Base-by-base conservation (phyloP, 495 filamentous ascomycete species). In the Aspergillus leporis region DNA sequence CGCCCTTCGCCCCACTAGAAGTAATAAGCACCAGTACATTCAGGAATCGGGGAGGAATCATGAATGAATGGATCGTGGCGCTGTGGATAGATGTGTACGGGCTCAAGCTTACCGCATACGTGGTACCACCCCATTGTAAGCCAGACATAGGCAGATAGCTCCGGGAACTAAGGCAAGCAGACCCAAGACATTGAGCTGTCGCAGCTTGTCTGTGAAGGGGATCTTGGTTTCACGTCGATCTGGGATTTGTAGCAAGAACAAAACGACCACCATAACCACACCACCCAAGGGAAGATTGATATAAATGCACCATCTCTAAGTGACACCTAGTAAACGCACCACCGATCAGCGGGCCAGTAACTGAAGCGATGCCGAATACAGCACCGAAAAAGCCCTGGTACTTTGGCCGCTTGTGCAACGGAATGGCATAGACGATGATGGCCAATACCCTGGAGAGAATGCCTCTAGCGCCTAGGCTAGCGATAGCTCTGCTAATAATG, bases 401-500 rank as follows among this genome's bases (percentile, higher is more conserved):
- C 22, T 80, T 72, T 0, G 84, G 82, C n/a, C 84, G 68, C 31
- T 78, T 77, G 53, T 77, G 73, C 10, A 87, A 71, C 0, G 83
- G 83, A 0, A 86, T 72, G 41, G 83, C 72, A 16, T 74, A 71
- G 45, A 84, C 78, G 64, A 85, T 82, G 61, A 86, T 80, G 34
- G 84, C 58, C 57, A 82, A 76, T 21, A 67, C 69, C 23, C 82
- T 80, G 0, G 74, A 78, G 47, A 80, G 80, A 23, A 83, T 62
- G 55, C 88, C 91, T 4, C 89, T 85, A 18, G 81, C 79, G 4
- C 89, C 91, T 45, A 91, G 57, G 16, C 91, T 91, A 18, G 90
- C 87, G 48, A 95, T 77, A n/a, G 90, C 89, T 22, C 92, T 83
- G 5, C 91, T 91, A 58, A 91, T 68, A 61, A 95, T 93, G 28